These are phyloP conservation scores for Desmodesmus armatus DNA, from an alignment of 139 green algal genomes.

Conservation along the genomic window DNA sequence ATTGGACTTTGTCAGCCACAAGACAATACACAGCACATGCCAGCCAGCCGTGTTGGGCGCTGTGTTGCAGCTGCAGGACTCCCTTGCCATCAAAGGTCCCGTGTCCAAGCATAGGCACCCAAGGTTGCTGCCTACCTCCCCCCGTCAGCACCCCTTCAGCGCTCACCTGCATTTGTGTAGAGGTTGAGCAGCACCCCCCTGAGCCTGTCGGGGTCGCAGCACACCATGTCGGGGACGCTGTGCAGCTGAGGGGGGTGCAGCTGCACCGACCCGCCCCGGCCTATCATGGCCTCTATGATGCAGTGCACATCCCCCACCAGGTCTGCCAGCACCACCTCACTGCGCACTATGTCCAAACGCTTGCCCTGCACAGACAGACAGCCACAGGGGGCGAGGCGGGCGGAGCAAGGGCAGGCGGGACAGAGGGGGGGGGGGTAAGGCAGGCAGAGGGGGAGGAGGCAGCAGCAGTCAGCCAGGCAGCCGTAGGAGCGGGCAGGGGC, in stretches of 20 bases:
- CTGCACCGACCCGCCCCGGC: conserved; percentile 43
- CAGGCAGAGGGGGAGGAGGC: not conserved
- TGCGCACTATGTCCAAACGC: conserved; percentile 81
- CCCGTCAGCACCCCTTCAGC: too few relatives aligned
- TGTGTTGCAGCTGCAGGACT: too few relatives aligned
- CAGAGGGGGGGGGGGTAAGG: not conserved
- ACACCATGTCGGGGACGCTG: conserved; percentile 16
- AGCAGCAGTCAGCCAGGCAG: too few relatives aligned
- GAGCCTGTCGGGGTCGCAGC: conserved; percentile 52
- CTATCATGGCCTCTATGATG: conserved; percentile 89
- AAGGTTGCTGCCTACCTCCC: too few relatives aligned
- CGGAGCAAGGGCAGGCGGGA: not conserved
- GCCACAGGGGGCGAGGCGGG: not conserved
- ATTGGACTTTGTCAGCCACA: too few relatives aligned
- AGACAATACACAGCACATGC: too few relatives aligned
- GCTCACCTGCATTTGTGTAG: conserved; percentile 90
- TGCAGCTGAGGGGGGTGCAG: conserved; percentile 37
- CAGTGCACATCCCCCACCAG: conserved; percentile 83
- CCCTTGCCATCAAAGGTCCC: too few relatives aligned
- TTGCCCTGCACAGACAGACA: conserved; percentile 60
- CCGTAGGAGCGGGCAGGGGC: too few relatives aligned
- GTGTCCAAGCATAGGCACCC: too few relatives aligned
- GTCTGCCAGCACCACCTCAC: conserved; percentile 62
- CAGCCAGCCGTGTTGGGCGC: too few relatives aligned
- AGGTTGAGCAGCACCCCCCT: conserved; percentile 89